Base-by-base conservation (phyloP, 2,329 filamentous ascomycete genomes). In the Ambrosiella beaveri region DNA sequence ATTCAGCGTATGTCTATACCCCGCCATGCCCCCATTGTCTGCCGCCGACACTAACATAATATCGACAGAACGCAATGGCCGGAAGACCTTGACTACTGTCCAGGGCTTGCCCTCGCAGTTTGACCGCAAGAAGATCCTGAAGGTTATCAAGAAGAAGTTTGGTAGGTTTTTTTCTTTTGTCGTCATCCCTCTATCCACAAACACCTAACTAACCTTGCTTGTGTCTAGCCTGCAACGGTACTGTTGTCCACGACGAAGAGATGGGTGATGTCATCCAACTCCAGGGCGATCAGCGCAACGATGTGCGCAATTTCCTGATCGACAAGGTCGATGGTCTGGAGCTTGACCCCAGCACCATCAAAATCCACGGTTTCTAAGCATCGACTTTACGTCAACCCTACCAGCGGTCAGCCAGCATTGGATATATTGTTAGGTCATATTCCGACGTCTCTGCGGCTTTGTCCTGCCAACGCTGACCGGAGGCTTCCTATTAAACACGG, bases 261-360 rank as follows among this genome's bases (percentile, higher is more conserved):
- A 95, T 96, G 88, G 91, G 91, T 71, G 90, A 97, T 80, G 91
- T 97, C 80, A 96, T 98, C 71, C 93, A 98, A 80, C 86, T 98
- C 70, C 93, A 98, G 75, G 93, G 93, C 69, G 93, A 98, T 73
- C 93, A 98, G 80, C 91, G 93, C 75, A 95, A 95, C 77, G 89
- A 95, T 82, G 87, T 96, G 71, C 87, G 94, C 74, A 89, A 96
- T 70, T 98, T 97, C 78, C 84, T 97, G 74, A 83, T 84, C 75
- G 87, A 95, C 77, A 94, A 95, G 81, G 88, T 90, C 74, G 87
- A 90, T 70, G 91, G 91, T 68, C 81, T 97, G 68, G 88, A 88
- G 73, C 84, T 96, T 70, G 88, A 96, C 75, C 79, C 84, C 73
- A 95, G 96, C 82, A 94, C 85, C 75, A 95, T 97, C 77, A 96